Evolutionary conservation across 2,329 filamentous ascomycete genomes (phyloP).

Genomic region (Aspergillus hortae): DNA sequence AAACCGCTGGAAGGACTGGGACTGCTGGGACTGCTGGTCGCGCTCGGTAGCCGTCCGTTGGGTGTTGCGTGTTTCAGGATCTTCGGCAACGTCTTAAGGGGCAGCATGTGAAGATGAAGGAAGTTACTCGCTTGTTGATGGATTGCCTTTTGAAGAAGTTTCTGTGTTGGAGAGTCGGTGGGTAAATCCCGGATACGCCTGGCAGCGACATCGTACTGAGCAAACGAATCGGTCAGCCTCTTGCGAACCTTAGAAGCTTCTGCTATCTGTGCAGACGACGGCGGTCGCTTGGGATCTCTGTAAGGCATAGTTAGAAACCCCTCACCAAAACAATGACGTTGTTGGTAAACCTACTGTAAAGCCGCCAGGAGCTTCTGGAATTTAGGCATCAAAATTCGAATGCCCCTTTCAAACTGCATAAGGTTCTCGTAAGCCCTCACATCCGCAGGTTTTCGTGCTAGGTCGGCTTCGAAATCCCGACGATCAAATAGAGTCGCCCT

Average conservation of each 20-base stretch:
- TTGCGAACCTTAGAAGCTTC: constrained; percentile 89
- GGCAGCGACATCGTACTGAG: constrained; percentile 80
- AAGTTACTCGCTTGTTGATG: constrained; percentile 80
- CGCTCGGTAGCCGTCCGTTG: constrained; percentile 37
- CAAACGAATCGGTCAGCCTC: constrained; percentile 81
- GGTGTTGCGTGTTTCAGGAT: constrained; percentile 62
- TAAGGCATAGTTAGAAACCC: constrained; percentile 8
- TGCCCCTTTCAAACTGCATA: constrained; percentile 82
- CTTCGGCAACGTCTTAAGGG: constrained; percentile 70
- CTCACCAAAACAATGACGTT: not conserved
- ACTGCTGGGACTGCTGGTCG: constrained; percentile 20
- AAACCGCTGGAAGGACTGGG: constrained; percentile 19
- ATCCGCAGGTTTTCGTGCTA: constrained; percentile 66
- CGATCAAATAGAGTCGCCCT: constrained; percentile 67
- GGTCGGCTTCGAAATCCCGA: constrained; percentile 71
- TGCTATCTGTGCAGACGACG: constrained; percentile 66
- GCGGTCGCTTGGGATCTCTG: constrained; percentile 61
- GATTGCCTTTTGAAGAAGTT: constrained; percentile 73
- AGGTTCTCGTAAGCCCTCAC: constrained; percentile 80
- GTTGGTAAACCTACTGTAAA: constrained; percentile 55
- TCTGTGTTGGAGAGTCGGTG: constrained; percentile 68
- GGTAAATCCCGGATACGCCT: constrained; percentile 76
- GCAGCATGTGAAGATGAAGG: constrained; percentile 85
- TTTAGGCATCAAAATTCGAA: constrained; percentile 72
- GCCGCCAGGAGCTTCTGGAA: constrained; percentile 75